Percentiles rank a stretch among this genome's conserved stretches.
phyloP scores from a whole-genome alignment of 768 basidiomycete species.

The Mycena indigotica region DNA sequence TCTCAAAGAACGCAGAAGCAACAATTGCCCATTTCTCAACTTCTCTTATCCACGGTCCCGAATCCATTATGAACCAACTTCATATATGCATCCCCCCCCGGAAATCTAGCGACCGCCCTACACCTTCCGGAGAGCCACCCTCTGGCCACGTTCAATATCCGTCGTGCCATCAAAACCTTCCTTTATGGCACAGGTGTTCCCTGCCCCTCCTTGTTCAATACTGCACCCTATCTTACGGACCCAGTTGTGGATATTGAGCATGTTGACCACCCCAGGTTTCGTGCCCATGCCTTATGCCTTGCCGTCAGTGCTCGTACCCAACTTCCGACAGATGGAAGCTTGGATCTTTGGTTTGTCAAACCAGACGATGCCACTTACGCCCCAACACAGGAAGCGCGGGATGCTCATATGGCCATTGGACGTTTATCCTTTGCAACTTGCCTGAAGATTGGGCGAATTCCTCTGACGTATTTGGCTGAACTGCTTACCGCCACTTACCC shows the following conservation, averaged over 20 bases:
- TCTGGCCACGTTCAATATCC: background rate
- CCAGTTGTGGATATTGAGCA: background rate
- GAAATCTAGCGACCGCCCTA: background rate
- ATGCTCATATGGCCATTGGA: background rate
- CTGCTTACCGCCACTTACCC: background rate
- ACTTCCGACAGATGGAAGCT: background rate
- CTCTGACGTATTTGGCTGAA: background rate
- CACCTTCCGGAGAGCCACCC: background rate
- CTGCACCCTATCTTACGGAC: no score
- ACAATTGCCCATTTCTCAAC: background rate
- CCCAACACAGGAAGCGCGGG: background rate
- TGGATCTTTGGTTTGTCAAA: conserved; percentile 1
- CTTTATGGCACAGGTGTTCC: background rate
- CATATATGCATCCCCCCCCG: no score
- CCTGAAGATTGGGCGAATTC: conserved; percentile 2
- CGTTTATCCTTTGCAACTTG: conserved; percentile 9
- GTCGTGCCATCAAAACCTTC: background rate
- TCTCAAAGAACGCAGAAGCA: background rate
- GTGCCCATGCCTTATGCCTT: background rate
- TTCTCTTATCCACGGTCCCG: background rate
- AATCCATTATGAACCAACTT: background rate
- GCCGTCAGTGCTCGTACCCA: conserved; percentile 1
- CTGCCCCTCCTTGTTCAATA: background rate
- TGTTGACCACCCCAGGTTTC: background rate
- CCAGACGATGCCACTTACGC: conserved; percentile 1